Conservation (phyloP, 2,329 filamentous ascomycete species). For the Fusarium poae region DNA sequence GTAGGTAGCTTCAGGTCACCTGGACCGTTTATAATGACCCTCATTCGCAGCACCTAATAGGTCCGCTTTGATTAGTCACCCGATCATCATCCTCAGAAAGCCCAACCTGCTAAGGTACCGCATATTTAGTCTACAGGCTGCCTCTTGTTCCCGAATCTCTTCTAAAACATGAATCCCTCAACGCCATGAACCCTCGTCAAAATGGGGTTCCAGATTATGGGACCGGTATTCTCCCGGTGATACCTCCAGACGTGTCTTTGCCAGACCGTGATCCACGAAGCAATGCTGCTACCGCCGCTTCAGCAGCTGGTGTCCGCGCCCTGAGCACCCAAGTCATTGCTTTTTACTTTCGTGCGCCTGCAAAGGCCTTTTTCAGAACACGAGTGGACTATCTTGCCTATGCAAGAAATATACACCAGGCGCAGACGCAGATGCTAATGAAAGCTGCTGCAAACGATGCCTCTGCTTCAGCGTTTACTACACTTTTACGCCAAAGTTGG, state of each 20-base stretch:
- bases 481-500: constrained; percentile 58
- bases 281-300: constrained; percentile 77
- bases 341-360: constrained; percentile 92
- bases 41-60: constrained; percentile 33
- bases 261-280: constrained; percentile 63
- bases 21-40: constrained; percentile 10
- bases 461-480: constrained; percentile 52
- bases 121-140: not conserved
- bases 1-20: constrained; percentile 17
- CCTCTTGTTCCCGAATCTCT: constrained; percentile 1
- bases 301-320: constrained; percentile 85
- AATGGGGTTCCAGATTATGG: constrained; percentile 50
- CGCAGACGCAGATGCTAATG: constrained; percentile 56
- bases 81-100: constrained; percentile 9
- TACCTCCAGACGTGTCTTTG: constrained; percentile 57
- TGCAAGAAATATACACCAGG: constrained; percentile 65
- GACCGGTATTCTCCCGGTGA: constrained; percentile 59
- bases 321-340: constrained; percentile 85
- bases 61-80: constrained; percentile 44
- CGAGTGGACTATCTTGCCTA: constrained; percentile 84
- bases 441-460: constrained; percentile 54
- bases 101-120: constrained; percentile 18
- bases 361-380: constrained; percentile 92
- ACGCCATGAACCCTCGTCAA: constrained; percentile 54
- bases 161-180: constrained; percentile 50